phyloP scores from a whole-genome alignment of 2,329 filamentous ascomycete species.

The Podosphaera aphanis region DNA sequence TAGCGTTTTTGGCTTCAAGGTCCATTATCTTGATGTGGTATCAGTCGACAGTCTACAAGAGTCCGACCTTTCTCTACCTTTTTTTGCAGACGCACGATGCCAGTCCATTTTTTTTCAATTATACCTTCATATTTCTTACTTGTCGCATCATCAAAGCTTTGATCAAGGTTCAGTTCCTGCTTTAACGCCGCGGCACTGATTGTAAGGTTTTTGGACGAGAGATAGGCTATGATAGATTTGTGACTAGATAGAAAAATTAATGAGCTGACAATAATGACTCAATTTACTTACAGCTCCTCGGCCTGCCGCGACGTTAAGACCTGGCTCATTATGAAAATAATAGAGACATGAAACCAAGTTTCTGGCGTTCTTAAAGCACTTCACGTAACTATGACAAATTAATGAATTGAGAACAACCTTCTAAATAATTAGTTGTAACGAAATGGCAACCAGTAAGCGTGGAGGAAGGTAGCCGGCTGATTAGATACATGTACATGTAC shows the following conservation, averaged over 20 bases:
- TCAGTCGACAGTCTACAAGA: slow-evolving; percentile 1
- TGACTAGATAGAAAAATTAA: slow-evolving; percentile 33
- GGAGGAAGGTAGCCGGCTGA: too few species aligned
- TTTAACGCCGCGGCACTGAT: slow-evolving; percentile 49
- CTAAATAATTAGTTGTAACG: too few species aligned
- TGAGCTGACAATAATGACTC: slow-evolving; percentile 3
- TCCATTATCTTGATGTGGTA: slow-evolving; percentile 59
- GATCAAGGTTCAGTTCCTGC: slow-evolving; percentile 49
- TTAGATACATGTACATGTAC: too few species aligned
- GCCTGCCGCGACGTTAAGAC: slow-evolving; percentile 60
- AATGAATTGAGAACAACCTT: not conserved
- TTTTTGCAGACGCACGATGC: slow-evolving; percentile 80
- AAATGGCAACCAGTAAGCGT: too few species aligned
- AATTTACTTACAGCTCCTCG: slow-evolving; percentile 54
- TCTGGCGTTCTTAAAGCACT: slow-evolving; percentile 4
- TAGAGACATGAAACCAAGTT: slow-evolving; percentile 11
- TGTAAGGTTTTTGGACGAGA: slow-evolving; percentile 48
- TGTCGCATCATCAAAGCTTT: slow-evolving; percentile 51
- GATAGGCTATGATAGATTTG: slow-evolving; percentile 81
- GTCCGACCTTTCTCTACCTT: slow-evolving; percentile 34
- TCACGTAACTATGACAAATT: slow-evolving; percentile 9
- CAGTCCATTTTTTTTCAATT: slow-evolving; percentile 97
- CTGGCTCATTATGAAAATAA: slow-evolving; percentile 36
- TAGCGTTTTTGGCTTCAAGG: slow-evolving; percentile 50
- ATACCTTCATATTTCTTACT: slow-evolving; percentile 86